Evolutionary conservation across 805 yeast species (phyloP), one percentile per base, ranked within the genome.

Genomic region (Candida hungchunana): DNA sequence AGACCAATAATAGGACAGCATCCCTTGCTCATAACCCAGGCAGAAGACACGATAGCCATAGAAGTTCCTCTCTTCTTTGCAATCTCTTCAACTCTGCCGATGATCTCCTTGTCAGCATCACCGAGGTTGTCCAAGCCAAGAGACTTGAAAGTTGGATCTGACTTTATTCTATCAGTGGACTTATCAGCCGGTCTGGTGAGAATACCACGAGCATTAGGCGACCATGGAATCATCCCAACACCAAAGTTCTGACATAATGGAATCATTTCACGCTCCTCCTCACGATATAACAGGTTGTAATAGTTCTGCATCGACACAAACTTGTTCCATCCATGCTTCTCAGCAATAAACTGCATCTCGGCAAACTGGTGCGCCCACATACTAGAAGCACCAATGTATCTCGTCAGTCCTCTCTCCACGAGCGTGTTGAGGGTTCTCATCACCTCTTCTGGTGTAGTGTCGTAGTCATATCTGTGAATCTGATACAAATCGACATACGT

Each of bases 311-410:
- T 72, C 18, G 73, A 62, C 30, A 78, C 66, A 45, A 79, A 79
- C 53, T 75, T 74, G 45, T 62, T 61, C 79, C 79, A 77, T 16
- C 68, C 69, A 44, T 67, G 42, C 47, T 62, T 62, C 38, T 77
- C 80, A 3, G 84, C 84, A 31, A 64, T 55, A 39, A 58, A 60
- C 51, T 79, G 84, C 47, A 75, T 48, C 47, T 42, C 34, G 4
- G 41, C 49, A 34, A 45, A 42, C 29, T 45, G 44, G 12, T 59
- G 55, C 2, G 79, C 70, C 42, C 60, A 62, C 82, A 78, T 77
- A 2, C 79, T 59, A 0, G 81, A 75, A 2, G 82, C 81, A 7
- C 82, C 83, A 37, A 77, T 66, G 51, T 77, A 77, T 27, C 80
- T 58, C 6, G 62, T 62, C 17, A 58, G 50, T 11, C 79, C 79